Evolutionary conservation across 208 protist species (phyloP), one percentile per base, ranked within the genome.

Genomic region (Crithidia brevicula): DNA sequence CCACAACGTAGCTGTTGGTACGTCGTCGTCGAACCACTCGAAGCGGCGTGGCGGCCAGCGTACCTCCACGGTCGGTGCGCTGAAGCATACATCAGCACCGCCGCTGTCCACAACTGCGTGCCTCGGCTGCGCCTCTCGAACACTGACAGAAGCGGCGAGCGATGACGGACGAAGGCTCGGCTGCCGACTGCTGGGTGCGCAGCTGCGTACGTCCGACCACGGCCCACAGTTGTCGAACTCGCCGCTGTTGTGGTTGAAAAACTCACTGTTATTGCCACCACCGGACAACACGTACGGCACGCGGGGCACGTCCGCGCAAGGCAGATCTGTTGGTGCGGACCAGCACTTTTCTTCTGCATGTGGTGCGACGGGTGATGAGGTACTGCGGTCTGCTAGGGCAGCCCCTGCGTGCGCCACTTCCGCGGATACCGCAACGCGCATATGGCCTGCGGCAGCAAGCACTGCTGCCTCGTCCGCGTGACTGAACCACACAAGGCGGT

Each of bases 21-120:
- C 33, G 3, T 65, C 46, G 13, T 45, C 47, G 15, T 64, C 40
- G 18, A 63, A 13, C 52, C 61, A 75, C 22, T 40, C 43, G 15
- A 69, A 75, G 63, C 62, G 60, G 31, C 70, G 70, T 25, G 60
- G 62, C 2, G 70, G 15, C 61, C 61, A 75, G n/a, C 47, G 60
- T 27, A 75, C 16, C 61, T 75, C 70, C 34, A 68, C 40, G 15
- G 53, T 25, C 8, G 58, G 43, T 30, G 56, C 43, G 22, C 34
- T 2, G 3, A 16, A 22, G 10, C 54, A 16, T 23, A 43, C 18
- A 16, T 36, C 27, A 16, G 43, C 27, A 8, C 11, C 2, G 25
- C 33, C 30, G 30, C 28, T 16, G 33, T 20, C 43, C 43, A 16
- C 43, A 6, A 9, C 18, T 9, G 43, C 18, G 6, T 9, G 43